Evolutionary conservation across 306 rosid genomes (phyloP).

Genomic region (Rubus idaeus): DNA sequence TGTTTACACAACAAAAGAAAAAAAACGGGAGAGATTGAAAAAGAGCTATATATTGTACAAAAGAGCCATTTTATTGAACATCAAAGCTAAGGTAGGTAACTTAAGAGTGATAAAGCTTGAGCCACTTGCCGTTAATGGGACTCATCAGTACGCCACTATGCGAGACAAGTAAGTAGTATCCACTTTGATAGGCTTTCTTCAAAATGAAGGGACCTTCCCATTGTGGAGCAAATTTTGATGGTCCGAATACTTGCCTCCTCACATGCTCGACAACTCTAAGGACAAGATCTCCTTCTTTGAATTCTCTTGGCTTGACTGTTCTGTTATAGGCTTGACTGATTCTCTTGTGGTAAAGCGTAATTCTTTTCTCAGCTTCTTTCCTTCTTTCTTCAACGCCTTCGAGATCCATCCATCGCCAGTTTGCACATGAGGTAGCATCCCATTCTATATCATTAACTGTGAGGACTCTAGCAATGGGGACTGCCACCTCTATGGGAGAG

Average conservation of each 20-base stretch:
- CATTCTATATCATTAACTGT: neutral
- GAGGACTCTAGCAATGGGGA: neutral
- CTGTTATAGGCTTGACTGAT: neutral
- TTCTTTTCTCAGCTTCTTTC: neutral
- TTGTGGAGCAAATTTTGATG: neutral
- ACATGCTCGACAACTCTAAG: neutral
- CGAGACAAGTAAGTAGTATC: neutral
- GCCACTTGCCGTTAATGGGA: neutral
- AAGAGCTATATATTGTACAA: neutral
- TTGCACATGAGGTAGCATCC: neutral
- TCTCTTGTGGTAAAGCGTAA: neutral
- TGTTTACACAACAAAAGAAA: no score
- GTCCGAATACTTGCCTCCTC: neutral
- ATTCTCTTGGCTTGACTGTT: neutral
- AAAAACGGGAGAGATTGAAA: neutral
- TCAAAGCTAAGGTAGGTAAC: neutral
- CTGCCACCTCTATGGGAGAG: neutral
- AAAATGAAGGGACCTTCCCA: neutral
- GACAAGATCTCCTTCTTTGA: neutral
- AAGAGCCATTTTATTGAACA: no score
- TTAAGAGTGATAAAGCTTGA: neutral
- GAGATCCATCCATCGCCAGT: neutral
- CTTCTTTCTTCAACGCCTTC: neutral
- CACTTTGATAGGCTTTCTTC: neutral
- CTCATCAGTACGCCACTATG: neutral